Evolutionary conservation across 2,329 filamentous ascomycete genomes (phyloP), one percentile per base, ranked within the genome.

Genomic region (Orbilia blumenaviensis): DNA sequence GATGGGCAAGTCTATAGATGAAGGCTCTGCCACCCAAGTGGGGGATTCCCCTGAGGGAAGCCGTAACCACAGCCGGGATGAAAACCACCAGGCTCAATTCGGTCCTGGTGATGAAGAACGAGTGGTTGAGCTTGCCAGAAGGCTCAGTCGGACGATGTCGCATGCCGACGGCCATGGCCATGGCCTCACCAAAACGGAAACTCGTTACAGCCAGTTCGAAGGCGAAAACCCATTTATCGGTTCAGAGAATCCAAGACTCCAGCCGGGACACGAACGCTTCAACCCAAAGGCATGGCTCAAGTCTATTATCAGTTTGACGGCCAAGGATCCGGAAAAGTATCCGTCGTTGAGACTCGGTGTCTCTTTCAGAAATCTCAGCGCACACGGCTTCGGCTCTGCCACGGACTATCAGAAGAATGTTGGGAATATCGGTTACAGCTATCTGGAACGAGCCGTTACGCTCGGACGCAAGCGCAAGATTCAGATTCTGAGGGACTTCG

Each of bases 361-460:
- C 48, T 85, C 86, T 60, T 92, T 90, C 83, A 87, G 88, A 81
- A 86, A 91, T 80, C 84, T 92, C 67, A 91, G 88, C 75, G 89
- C 91, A 3, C 88, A 89, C 80, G 90, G 90, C 42, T 92, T 86
- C 79, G 90, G 90, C 48, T 81, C 80, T 27, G 79, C 80, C 27
- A 81, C 82, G 7, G 81, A 83, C 64, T 82, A 81, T 77, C 82
- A 84, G 79, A 82, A 82, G 48, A 80, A 81, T 71, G 80, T 81
- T 12, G 78, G 81, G 9, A 82, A 82, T 42, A 63, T 75, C 32
- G 56, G 71, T 29, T 72, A 66, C 77, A 79, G 78, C 81, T 72
- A 78, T 82, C 34, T 77, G 78, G 52, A 72, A 79, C 71, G 74
- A 77, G 12, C 71, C 80, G 81, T 77, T n/a, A 82, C 82, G 7